Base-by-base conservation (phyloP, 2,329 filamentous ascomycete species). In the Stemphylium lycopersici region DNA sequence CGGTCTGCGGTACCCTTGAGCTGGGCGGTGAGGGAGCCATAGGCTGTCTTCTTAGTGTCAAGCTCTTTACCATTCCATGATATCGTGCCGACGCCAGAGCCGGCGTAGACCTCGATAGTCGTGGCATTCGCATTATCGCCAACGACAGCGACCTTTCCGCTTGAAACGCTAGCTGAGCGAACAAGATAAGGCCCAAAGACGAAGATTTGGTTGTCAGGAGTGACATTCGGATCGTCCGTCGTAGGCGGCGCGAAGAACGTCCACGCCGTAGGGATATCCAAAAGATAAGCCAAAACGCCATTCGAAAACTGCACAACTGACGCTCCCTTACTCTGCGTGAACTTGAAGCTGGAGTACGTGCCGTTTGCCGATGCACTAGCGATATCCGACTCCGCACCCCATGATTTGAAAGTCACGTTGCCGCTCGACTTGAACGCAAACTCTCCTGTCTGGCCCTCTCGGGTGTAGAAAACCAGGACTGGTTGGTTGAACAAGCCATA, bases 211-310 rank as follows among this genome's bases (percentile, higher is more conserved):
- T 83, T 66, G 44, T 78, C 61, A 0, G 80, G 74, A 1, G 69
- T 67, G 0, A 79, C 77, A 36, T 77, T 68, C 0, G 83, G 83
- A 49, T 80, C 73, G 1, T 61, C 63, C 0, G 78, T 79, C 6
- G 84, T 72, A 1, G 79, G 73, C 3, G 83, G 79, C 2, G 83
- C 83, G 73, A 81, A 86, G 65, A 86, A 83, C 5, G 79, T 80
- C 79, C 81, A 86, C 1, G 82, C 84, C 0, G 82, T 79, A 10
- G 77, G 67, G 18, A 80, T 76, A 38, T 85, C 83, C 3, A 86
- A 74, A 4, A 86, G 73, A 50, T 84, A 83, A 3, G 81, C 71
- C 1, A 84, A 54, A 2, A 81, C 72, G 0, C 79, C 79, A 44
- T 82, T 80, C 3, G 79, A 79, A 47, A 84, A 80, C 34, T 78